A percentile compares a stretch with the other conserved stretches of the same genome.
phyloP scores from a whole-genome alignment of 768 basidiomycete genomes.

The Lactarius indigo region DNA sequence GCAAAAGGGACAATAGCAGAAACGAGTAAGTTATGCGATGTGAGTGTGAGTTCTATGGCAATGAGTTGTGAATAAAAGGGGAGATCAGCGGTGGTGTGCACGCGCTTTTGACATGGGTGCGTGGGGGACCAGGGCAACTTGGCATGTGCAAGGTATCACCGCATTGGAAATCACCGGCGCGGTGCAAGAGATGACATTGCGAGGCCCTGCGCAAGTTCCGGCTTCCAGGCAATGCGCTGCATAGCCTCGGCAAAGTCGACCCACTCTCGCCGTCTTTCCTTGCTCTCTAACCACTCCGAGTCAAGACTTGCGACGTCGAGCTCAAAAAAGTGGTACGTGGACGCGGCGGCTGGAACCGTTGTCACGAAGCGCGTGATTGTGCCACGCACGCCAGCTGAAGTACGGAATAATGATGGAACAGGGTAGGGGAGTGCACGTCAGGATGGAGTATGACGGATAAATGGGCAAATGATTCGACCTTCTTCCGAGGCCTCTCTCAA shows the following conservation, averaged over 20 bases:
- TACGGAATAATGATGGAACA: slow-evolving; percentile 28
- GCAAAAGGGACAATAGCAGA: slow-evolving; percentile 20
- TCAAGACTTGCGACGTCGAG: slow-evolving; percentile 77
- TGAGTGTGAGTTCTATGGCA: slow-evolving; percentile 20
- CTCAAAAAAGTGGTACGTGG: slow-evolving; percentile 89
- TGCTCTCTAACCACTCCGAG: slow-evolving; percentile 74
- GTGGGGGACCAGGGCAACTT: not conserved
- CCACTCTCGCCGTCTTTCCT: slow-evolving; percentile 82
- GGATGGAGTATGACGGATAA: slow-evolving; percentile 68
- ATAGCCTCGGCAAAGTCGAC: slow-evolving; percentile 83
- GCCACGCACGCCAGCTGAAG: slow-evolving; percentile 83
- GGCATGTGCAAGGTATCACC: slow-evolving; percentile 1
- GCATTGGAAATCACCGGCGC: slow-evolving; percentile 37
- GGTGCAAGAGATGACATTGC: slow-evolving; percentile 68
- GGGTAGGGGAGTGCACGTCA: slow-evolving; percentile 50
- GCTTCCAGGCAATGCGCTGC: slow-evolving; percentile 74
- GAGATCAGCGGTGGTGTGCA: not conserved
- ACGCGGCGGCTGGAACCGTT: slow-evolving; percentile 72
- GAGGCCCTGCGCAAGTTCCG: slow-evolving; percentile 77
- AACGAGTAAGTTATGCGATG: slow-evolving; percentile 25
- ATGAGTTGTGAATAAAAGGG: slow-evolving; percentile 5
- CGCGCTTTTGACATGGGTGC: slow-evolving; percentile 3
- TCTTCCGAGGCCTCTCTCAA: slow-evolving; percentile 92
- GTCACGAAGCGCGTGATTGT: slow-evolving; percentile 81
- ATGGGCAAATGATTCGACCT: slow-evolving; percentile 87